These are phyloP conservation scores for Alternaria brassicae DNA, from an alignment of 2,329 filamentous ascomycete genomes.

Conservation along the genomic window DNA sequence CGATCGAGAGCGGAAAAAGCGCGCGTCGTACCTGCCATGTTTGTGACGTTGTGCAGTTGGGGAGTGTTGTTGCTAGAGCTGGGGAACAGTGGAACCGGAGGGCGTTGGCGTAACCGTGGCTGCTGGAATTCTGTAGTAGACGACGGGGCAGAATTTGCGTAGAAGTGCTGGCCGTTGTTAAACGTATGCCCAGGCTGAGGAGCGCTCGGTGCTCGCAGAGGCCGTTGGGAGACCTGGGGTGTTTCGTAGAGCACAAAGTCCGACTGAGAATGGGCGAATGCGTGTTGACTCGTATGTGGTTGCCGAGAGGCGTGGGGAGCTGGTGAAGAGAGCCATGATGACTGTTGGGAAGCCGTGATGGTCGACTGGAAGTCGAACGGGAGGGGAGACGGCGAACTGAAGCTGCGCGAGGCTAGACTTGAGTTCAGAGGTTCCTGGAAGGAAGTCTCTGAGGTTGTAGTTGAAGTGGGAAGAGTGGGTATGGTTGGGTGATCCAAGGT, in stretches of 20 bases:
- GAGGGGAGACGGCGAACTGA: slow-evolving; percentile 63
- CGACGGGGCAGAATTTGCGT: slow-evolving; percentile 71
- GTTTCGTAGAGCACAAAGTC: slow-evolving; percentile 81
- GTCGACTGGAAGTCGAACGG: slow-evolving; percentile 74
- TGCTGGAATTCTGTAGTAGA: slow-evolving; percentile 66
- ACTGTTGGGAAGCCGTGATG: slow-evolving; percentile 77
- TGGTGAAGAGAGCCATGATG: slow-evolving; percentile 80
- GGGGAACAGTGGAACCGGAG: slow-evolving; percentile 75
- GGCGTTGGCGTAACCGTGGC: slow-evolving; percentile 62
- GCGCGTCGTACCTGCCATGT: slow-evolving; percentile 50
- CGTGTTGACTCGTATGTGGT: slow-evolving; percentile 53
- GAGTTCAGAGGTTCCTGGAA: slow-evolving; percentile 67
- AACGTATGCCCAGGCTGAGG: slow-evolving; percentile 65
- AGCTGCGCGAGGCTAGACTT: slow-evolving; percentile 67
- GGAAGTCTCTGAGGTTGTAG: slow-evolving; percentile 50
- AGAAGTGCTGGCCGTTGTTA: slow-evolving; percentile 67
- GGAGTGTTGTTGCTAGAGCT: slow-evolving; percentile 64
- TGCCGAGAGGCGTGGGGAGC: slow-evolving; percentile 59
- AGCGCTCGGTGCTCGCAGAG: slow-evolving; percentile 60
- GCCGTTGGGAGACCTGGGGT: slow-evolving; percentile 52
- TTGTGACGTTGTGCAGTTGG: slow-evolving; percentile 48
- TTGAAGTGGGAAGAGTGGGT: slow-evolving; percentile 37
- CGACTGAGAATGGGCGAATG: slow-evolving; percentile 62
- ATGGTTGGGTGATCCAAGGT: slow-evolving; percentile 40
- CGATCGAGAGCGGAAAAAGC: slow-evolving; percentile 16